A percentile compares a stretch with the other conserved stretches of the same genome.
phyloP scores from a whole-genome alignment of 495 filamentous ascomycete genomes.

The Penicillium odoratum region DNA sequence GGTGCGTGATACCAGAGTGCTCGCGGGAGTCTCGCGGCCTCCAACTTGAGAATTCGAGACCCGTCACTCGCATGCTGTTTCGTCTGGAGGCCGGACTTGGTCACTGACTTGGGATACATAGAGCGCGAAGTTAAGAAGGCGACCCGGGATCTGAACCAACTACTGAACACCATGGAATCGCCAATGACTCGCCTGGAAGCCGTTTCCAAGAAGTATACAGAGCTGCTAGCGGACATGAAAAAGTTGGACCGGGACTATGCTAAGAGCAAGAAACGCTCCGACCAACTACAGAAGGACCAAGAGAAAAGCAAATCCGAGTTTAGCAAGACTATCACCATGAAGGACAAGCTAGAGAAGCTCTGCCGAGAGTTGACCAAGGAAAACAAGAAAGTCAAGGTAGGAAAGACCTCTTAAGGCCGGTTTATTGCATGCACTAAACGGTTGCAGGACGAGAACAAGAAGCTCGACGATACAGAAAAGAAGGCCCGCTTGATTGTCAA shows the following conservation, averaged over 20 bases:
- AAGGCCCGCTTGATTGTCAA: constrained; percentile 81
- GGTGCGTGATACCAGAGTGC: constrained; percentile 63
- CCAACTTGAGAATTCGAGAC: neutral
- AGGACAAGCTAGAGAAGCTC: constrained; percentile 93
- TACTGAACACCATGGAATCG: constrained; percentile 76
- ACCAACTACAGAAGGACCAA: constrained; percentile 95
- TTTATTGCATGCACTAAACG: neutral
- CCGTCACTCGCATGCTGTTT: constrained; percentile 8
- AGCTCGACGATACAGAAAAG: constrained; percentile 78
- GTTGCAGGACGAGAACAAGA: constrained; percentile 88
- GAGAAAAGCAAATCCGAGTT: constrained; percentile 84
- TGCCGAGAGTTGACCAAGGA: constrained; percentile 90
- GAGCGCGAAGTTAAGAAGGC: constrained; percentile 89
- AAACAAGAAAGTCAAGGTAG: constrained; percentile 95
- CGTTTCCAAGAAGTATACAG: constrained; percentile 86
- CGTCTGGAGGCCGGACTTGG: constrained; percentile 2
- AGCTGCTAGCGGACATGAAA: constrained; percentile 91
- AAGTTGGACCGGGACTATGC: constrained; percentile 87
- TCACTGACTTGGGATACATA: constrained; percentile 36
- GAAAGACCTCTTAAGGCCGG: constrained; percentile 9
- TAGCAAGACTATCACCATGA: constrained; percentile 80
- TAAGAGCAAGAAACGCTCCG: constrained; percentile 93
- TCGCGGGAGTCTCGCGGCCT: neutral
- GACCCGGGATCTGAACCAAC: constrained; percentile 80
- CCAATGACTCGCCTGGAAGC: constrained; percentile 75